Evolutionary conservation across 306 rosid genomes (phyloP).

Genomic region (Alnus glutinosa): DNA sequence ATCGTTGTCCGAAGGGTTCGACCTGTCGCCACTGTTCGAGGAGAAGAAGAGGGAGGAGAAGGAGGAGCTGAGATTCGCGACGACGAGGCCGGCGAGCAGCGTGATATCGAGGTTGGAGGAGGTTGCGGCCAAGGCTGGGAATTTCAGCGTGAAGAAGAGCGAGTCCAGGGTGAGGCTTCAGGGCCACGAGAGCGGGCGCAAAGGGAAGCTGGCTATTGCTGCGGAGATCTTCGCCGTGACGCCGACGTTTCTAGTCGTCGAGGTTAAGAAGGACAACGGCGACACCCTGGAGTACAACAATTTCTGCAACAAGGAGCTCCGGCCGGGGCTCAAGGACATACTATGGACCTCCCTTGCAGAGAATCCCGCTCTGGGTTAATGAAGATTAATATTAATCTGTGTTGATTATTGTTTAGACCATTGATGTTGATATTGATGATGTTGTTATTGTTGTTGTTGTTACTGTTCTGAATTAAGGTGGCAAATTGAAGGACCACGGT

Average conservation of each 20-base stretch:
- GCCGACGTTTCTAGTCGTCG: conserved; percentile 82
- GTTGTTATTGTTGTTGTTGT: background rate
- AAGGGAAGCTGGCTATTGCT: conserved; percentile 73
- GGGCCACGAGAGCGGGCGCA: conserved; percentile 69
- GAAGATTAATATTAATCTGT: background rate
- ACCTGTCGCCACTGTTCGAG: conserved; percentile 82
- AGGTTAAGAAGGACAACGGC: conserved; percentile 85
- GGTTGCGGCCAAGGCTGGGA: conserved; percentile 69
- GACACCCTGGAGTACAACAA: conserved; percentile 88
- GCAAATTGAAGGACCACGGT: background rate
- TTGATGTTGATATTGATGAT: background rate
- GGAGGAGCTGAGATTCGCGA: conserved; percentile 85
- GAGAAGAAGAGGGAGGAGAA: conserved; percentile 80
- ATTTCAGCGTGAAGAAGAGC: conserved; percentile 67
- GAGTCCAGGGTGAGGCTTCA: conserved; percentile 72
- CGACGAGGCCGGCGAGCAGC: conserved; percentile 75
- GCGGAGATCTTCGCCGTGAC: conserved; percentile 80
- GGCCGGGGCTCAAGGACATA: conserved; percentile 91
- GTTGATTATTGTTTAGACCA: background rate
- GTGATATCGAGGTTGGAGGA: conserved; percentile 86
- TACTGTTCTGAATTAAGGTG: conserved; percentile 16
- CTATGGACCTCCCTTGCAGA: conserved; percentile 63
- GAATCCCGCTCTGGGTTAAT: conserved; percentile 39
- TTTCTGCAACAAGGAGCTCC: conserved; percentile 87
- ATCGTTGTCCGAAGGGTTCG: conserved; percentile 72